phyloP scores from a whole-genome alignment of 2,329 filamentous ascomycete species.

The Ophiostoma ulmi region DNA sequence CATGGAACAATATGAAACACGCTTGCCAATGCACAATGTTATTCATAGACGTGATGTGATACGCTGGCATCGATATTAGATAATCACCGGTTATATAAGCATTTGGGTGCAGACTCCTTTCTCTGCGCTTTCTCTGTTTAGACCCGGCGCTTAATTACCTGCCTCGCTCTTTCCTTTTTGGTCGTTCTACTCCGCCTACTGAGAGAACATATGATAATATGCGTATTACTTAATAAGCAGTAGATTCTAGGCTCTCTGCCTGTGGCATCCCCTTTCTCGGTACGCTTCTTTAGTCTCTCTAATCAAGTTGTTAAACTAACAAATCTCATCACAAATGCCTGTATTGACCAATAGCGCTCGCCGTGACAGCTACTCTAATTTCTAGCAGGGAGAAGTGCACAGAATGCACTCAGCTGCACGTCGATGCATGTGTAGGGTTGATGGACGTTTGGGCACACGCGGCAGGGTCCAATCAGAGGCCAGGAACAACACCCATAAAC shows the following conservation, averaged over 20 bases:
- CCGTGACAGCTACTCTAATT: too few species aligned
- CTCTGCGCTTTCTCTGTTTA: not conserved
- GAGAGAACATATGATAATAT: too few species aligned
- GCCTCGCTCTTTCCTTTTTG: not conserved
- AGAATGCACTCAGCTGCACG: not conserved
- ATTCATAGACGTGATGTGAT: not conserved
- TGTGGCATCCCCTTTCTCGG: too few species aligned
- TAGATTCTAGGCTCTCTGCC: not conserved
- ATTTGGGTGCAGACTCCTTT: not conserved
- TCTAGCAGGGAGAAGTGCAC: not conserved
- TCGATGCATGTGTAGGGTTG: conserved; percentile 10
- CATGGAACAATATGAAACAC: conserved; percentile 14
- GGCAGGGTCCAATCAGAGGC: conserved; percentile 2
- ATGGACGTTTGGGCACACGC: conserved; percentile 9
- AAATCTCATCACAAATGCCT: not conserved
- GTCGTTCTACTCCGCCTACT: not conserved
- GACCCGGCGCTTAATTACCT: not conserved
- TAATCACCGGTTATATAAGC: conserved; percentile 1
- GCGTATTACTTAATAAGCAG: not conserved
- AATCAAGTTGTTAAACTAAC: not conserved
- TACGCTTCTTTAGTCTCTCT: too few species aligned
- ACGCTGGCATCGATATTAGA: not conserved
- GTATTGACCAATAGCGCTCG: not conserved
- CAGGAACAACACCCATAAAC: not conserved
- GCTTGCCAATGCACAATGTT: not conserved